phyloP scores from a whole-genome alignment of 2,329 filamentous ascomycete genomes.

The Alternaria dauci region DNA sequence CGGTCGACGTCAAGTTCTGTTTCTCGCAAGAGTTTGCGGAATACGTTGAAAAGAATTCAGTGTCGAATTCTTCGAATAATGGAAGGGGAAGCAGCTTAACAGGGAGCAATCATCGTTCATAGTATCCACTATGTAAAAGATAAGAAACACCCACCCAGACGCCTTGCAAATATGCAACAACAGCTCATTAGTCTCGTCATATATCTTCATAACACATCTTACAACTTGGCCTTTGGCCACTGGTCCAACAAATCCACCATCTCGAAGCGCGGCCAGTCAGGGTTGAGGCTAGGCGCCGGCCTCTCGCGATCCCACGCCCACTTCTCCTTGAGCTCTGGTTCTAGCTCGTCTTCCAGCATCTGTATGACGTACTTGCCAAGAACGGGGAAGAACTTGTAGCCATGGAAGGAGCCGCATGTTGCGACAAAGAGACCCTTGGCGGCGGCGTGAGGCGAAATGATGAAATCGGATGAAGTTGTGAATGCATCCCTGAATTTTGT shows the following conservation, averaged over 20 bases:
- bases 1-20: background rate
- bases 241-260: constrained; percentile 61
- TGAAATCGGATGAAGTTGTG: constrained; percentile 63
- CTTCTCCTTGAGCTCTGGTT: constrained; percentile 65
- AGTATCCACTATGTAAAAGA: background rate
- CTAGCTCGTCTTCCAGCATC: constrained; percentile 54
- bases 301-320: constrained; percentile 69
- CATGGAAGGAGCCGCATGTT: constrained; percentile 69
- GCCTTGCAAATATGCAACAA: constrained; percentile 13
- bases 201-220: background rate
- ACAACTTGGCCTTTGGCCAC: constrained; percentile 44
- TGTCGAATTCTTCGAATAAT: background rate
- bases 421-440: constrained; percentile 62
- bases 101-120: background rate
- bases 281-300: constrained; percentile 60
- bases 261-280: constrained; percentile 66
- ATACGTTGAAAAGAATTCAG: background rate
- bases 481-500: constrained; percentile 67
- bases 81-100: background rate
- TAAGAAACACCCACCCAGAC: constrained; percentile 1
- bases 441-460: constrained; percentile 61
- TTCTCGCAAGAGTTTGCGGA: background rate
- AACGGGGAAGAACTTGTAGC: constrained; percentile 68
- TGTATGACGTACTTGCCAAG: constrained; percentile 65
- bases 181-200: constrained; percentile 8